Base-by-base conservation (phyloP, 352 stramenopile species). In the Globisporangium lucens region DNA sequence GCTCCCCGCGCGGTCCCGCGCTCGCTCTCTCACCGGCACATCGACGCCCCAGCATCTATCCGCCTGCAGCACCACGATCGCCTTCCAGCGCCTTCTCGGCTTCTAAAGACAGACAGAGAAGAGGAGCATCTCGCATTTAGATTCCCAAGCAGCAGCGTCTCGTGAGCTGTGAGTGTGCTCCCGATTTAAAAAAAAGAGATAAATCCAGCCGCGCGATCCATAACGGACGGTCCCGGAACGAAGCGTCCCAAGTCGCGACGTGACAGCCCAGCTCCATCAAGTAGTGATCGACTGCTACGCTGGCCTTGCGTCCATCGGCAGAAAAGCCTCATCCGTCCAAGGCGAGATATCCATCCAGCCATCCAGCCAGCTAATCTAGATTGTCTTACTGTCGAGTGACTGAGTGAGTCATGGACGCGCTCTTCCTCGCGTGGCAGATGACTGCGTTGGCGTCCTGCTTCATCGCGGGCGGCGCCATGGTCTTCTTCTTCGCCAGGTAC, bases 341-440 rank as follows among this genome's bases (percentile, higher is more conserved):
- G 43, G 43, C 43, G 43, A 5, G 43, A 51, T 51, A 51, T 51
- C 43, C 6, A 51, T 51, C 43, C 3, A 51, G 12, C 43, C 15
- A 43, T 0, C 36, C 10, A 43, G 2, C 36, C 10, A 43, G 2
- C 36, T 43, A 4, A 12, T 47, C 35, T 8, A 38, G 35, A 5
- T 15, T 15, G 12, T 9, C 47, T 55, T 4, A 2, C n/a, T 55
- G 47, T 12, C 4, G 2, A 15, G 4, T 2, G 43, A 22, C 8
- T 12, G 10, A 41, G 20, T 9, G 9, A 36, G 30, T 70, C 43
- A 85, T 89, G 75, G 74, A 89, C 70, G 27, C 71, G 68, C 77
- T 93, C 67, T 91, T 88, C 69, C 55, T 91, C 41, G 76, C 73
- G 27, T 95, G 87, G 87, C 87, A 95, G 65, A 73, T 93, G 67